phyloP scores from a whole-genome alignment of 257 asterid genomes.

The Scutellaria barbata region DNA sequence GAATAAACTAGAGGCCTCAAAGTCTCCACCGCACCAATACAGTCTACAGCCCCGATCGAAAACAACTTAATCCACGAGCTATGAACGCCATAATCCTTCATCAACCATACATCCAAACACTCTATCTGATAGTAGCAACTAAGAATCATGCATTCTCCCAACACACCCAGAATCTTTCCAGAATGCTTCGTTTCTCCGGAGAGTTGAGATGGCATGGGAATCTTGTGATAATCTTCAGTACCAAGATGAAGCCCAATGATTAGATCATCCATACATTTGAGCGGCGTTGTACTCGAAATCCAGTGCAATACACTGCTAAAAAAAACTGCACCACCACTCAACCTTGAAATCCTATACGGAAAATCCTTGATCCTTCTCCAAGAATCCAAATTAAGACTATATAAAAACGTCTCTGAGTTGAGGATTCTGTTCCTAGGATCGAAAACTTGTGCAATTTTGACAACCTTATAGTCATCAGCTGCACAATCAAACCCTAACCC shows the following conservation, averaged over 20 bases:
- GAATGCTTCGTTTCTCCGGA: slow-evolving; percentile 18
- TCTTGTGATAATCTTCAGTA: slow-evolving; percentile 26
- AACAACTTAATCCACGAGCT: slow-evolving; percentile 39
- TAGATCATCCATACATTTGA: slow-evolving; percentile 30
- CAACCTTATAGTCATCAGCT: slow-evolving; percentile 33
- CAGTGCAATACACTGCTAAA: slow-evolving; percentile 37
- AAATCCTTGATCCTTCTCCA: slow-evolving; percentile 41
- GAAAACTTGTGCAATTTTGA: slow-evolving; percentile 36
- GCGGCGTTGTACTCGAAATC: slow-evolving; percentile 26
- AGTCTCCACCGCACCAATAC: slow-evolving; percentile 37
- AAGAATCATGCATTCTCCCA: slow-evolving; percentile 39
- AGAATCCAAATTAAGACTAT: slow-evolving; percentile 34
- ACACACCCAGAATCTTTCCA: slow-evolving; percentile 35
- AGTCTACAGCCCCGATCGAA: slow-evolving; percentile 22
- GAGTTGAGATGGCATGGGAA: slow-evolving; percentile 24
- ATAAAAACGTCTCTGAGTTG: slow-evolving; percentile 32
- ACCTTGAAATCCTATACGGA: slow-evolving; percentile 38
- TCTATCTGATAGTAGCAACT: slow-evolving; percentile 42
- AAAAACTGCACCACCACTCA: slow-evolving; percentile 31
- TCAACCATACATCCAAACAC: slow-evolving; percentile 40
- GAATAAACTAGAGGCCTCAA: slow-evolving; percentile 38
- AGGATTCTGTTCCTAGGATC: slow-evolving; percentile 38
- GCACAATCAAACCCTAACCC: slow-evolving; percentile 36
- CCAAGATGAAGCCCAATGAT: slow-evolving; percentile 40
- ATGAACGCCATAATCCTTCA: slow-evolving; percentile 35